Conservation (phyloP, 331 rosid species). For the Stylosanthes scabra region DNA sequence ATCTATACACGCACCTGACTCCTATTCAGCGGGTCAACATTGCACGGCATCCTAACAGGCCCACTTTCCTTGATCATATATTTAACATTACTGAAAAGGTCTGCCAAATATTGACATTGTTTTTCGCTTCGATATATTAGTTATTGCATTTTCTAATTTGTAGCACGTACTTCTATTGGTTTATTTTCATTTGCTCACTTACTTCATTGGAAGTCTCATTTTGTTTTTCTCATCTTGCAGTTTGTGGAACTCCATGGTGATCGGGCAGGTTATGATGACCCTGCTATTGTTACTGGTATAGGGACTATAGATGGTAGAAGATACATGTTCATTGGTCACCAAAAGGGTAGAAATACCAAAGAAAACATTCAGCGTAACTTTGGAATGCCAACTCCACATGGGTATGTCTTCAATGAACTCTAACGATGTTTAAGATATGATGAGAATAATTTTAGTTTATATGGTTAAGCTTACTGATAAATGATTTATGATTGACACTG, state of each 20-base stretch:
- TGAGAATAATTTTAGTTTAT: conserved; percentile 6
- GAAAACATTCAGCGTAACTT: conserved; percentile 93
- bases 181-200: conserved; percentile 38
- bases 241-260: conserved; percentile 99
- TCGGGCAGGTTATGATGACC: conserved; percentile 93
- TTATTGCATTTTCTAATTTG: conserved; percentile 32
- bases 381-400: conserved; percentile 99
- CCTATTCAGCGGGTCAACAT: conserved; percentile 91
- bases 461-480: conserved; percentile 24
- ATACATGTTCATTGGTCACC: conserved; percentile 97
- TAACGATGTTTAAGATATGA: conserved; percentile 32
- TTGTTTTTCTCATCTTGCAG: conserved; percentile 53
- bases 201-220: conserved; percentile 23
- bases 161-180: conserved; percentile 10
- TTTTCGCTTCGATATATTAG: neutral
- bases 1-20: conserved; percentile 68
- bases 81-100: conserved; percentile 95
- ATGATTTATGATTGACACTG: conserved; percentile 17
- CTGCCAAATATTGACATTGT: conserved; percentile 23
- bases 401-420: conserved; percentile 59
- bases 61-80: conserved; percentile 92
- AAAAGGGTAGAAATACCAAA: conserved; percentile 96
- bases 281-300: conserved; percentile 94
- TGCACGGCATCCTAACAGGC: conserved; percentile 98
- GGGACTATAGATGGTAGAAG: conserved; percentile 86